These are phyloP conservation scores for Phytophthora megakarya DNA, from an alignment of 352 stramenopile species.

Conservation along the genomic window DNA sequence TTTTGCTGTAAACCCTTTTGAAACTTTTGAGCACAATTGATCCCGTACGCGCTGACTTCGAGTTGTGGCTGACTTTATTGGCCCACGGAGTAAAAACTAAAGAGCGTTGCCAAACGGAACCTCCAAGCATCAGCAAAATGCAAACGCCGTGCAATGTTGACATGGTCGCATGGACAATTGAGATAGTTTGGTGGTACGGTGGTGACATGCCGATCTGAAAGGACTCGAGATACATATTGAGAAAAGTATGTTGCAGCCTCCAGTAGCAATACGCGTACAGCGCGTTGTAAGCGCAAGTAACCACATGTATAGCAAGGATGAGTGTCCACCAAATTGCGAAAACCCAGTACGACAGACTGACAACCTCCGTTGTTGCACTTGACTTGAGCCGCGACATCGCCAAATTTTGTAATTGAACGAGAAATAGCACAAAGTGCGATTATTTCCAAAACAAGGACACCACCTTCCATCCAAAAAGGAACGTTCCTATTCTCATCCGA, in stretches of 20 bases:
- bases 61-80: not conserved
- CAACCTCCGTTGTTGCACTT: not conserved
- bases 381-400: not conserved
- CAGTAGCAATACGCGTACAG: conserved; percentile 17
- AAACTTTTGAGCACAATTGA: not conserved
- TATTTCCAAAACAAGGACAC: not conserved
- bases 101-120: conserved; percentile 5
- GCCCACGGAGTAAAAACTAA: conserved; percentile 14
- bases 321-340: conserved; percentile 11
- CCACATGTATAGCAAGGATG: conserved; percentile 2
- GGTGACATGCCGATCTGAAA: conserved; percentile 24
- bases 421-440: not conserved
- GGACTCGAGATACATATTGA: conserved; percentile 15
- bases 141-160: conserved; percentile 21
- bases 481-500: not conserved
- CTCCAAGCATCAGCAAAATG: conserved; percentile 16
- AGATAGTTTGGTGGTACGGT: conserved; percentile 19
- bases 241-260: conserved; percentile 10
- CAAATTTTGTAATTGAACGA: not conserved
- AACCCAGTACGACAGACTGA: not conserved
- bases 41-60: not conserved
- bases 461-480: too few relatives aligned
- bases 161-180: conserved; percentile 17
- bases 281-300: conserved; percentile 10
- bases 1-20: not conserved